Evolutionary conservation across 2,329 filamentous ascomycete genomes (phyloP).

Genomic region (Hypoxylon rubiginosum): DNA sequence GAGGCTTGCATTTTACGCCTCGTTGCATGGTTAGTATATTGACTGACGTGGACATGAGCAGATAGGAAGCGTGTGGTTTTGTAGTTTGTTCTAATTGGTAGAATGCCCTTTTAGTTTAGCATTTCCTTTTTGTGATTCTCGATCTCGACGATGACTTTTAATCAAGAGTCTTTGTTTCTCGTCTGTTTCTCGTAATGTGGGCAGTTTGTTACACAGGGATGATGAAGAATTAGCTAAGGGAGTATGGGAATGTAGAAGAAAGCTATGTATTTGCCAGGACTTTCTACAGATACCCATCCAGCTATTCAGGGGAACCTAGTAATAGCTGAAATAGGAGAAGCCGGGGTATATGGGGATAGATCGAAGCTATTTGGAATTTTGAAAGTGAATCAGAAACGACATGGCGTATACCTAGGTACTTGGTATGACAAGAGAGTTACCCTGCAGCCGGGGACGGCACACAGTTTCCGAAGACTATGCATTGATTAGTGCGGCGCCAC

Average conservation of each 20-base stretch:
- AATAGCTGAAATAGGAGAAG: not conserved
- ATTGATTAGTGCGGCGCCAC: not conserved
- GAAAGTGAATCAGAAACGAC: not conserved
- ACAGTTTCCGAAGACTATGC: not conserved
- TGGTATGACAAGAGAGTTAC: not conserved
- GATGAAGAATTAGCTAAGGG: not conserved
- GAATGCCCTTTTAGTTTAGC: not conserved
- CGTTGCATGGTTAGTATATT: constrained; percentile 1
- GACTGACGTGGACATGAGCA: not conserved
- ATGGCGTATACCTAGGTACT: not conserved
- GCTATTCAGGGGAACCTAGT: not conserved
- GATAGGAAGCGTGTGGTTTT: not conserved
- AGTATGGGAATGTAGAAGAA: not conserved
- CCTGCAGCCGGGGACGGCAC: not conserved
- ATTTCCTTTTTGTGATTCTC: not conserved
- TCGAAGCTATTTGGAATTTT: not conserved
- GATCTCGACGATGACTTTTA: not conserved
- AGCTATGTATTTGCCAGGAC: too few species aligned
- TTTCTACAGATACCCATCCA: not conserved
- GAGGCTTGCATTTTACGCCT: constrained; percentile 1
- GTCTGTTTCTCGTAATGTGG: not conserved
- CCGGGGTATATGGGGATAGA: not conserved
- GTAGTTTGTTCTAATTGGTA: not conserved
- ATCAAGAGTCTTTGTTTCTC: not conserved
- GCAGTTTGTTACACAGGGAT: not conserved